These are phyloP conservation scores for Blastobotrys americana DNA, from an alignment of 805 yeast genomes.

Conservation along the genomic window DNA sequence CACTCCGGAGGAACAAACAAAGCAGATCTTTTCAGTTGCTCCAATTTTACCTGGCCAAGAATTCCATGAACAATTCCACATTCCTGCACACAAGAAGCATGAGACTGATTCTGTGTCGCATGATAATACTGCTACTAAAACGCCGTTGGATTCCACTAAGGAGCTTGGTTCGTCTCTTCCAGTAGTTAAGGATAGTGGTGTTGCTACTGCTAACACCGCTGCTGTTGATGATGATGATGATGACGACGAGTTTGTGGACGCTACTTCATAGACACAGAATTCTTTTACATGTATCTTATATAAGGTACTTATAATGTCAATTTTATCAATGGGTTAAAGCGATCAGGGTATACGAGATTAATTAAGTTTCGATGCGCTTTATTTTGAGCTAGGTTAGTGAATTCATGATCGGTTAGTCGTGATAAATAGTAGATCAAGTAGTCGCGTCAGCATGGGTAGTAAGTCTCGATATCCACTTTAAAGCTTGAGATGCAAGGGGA, in stretches of 20 bases:
- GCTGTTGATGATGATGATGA: conserved; percentile 16
- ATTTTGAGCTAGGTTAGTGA: neutral
- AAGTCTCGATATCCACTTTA: neutral
- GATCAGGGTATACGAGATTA: neutral
- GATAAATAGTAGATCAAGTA: too few species aligned
- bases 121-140: neutral
- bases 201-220: too few species aligned
- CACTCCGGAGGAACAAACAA: conserved; percentile 44
- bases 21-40: conserved; percentile 53
- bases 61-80: conserved; percentile 55
- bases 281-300: conserved; percentile 2
- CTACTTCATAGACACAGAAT: conserved; percentile 12
- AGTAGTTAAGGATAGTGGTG: neutral
- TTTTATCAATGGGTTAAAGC: conserved; percentile 2
- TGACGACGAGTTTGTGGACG: conserved; percentile 25
- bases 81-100: conserved; percentile 58
- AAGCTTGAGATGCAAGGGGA: neutral
- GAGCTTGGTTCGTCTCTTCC: conserved; percentile 18
- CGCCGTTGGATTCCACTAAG: conserved; percentile 12
- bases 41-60: conserved; percentile 82
- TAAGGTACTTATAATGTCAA: conserved; percentile 1
- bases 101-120: too few species aligned
- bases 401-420: neutral
- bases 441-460: too few species aligned
- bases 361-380: too few species aligned